These are phyloP conservation scores for Colletotrichum neosansevieriae DNA, from an alignment of 2,329 filamentous ascomycete species.

Conservation along the genomic window DNA sequence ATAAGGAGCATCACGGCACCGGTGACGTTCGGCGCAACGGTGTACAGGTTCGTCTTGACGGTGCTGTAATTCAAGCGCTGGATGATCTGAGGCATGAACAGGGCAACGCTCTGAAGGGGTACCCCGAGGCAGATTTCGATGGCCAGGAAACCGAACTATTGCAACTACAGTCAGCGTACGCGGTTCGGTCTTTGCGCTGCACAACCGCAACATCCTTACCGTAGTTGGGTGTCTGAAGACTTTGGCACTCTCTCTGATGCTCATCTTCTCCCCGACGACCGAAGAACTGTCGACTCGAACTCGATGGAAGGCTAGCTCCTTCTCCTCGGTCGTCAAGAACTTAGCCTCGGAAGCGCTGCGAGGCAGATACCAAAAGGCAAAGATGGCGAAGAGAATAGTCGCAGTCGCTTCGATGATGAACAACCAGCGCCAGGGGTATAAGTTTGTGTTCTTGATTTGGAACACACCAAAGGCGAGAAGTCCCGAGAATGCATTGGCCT, in stretches of 20 bases:
- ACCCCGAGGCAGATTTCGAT: slow-evolving; percentile 72
- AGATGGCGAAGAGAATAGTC: slow-evolving; percentile 71
- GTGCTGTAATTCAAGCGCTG: slow-evolving; percentile 58
- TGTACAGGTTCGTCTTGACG: slow-evolving; percentile 80
- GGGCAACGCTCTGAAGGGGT: slow-evolving; percentile 65
- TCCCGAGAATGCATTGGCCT: slow-evolving; percentile 34
- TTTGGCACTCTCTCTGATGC: slow-evolving; percentile 61
- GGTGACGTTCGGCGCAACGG: slow-evolving; percentile 82
- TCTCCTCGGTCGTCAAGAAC: slow-evolving; percentile 76
- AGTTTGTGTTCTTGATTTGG: slow-evolving; percentile 57
- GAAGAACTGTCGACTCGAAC: slow-evolving; percentile 82
- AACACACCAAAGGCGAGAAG: slow-evolving; percentile 45
- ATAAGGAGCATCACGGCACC: slow-evolving; percentile 80
- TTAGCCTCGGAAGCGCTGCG: slow-evolving; percentile 70
- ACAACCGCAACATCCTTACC: slow-evolving; percentile 45
- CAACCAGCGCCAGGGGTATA: slow-evolving; percentile 61
- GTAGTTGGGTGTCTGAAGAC: slow-evolving; percentile 64
- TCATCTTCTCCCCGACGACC: slow-evolving; percentile 65
- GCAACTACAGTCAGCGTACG: background rate
- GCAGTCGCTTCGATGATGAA: slow-evolving; percentile 66
- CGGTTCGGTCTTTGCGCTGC: fast-evolving
- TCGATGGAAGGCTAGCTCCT: slow-evolving; percentile 76
- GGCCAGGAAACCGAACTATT: slow-evolving; percentile 42
- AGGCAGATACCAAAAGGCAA: slow-evolving; percentile 79
- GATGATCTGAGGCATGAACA: slow-evolving; percentile 67